Evolutionary conservation across 108 stramenopile species (phyloP).

Genomic region (Nitzschia palea): DNA sequence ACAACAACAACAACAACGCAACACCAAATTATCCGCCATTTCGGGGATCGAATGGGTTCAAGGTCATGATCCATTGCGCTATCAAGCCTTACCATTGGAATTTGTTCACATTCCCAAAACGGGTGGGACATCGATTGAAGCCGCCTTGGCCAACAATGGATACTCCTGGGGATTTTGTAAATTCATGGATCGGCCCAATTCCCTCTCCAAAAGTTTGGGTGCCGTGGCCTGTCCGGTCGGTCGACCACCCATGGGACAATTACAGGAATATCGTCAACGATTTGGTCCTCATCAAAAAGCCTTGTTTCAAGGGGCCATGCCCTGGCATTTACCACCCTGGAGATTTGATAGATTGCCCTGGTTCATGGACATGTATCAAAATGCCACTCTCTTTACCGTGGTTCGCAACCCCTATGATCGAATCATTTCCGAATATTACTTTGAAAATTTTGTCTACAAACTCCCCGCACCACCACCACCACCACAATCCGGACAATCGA

Average conservation of each 20-base stretch:
- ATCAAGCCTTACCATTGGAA: constrained; percentile 16
- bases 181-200: constrained; percentile 1
- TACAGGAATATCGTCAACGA: too few relatives aligned
- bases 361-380: constrained; percentile 9
- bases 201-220: neutral
- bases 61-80: too few relatives aligned
- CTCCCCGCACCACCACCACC: neutral
- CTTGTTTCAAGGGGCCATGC: neutral
- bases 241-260: neutral
- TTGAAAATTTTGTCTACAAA: neutral
- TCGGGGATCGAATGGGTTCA: too few relatives aligned
- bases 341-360: neutral
- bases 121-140: constrained; percentile 43
- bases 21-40: too few relatives aligned
- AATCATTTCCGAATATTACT: constrained; percentile 49
- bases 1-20: neutral
- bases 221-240: neutral
- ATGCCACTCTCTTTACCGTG: constrained; percentile 37
- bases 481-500: too few relatives aligned
- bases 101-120: constrained; percentile 61
- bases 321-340: constrained; percentile 10
- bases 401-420: constrained; percentile 58
- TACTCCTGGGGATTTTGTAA: constrained; percentile 49
- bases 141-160: constrained; percentile 12
- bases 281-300: neutral